A percentile compares a stretch with the other conserved stretches of the same genome.
Conservation (phyloP, 805 yeast genomes). For the Debaryomyces prosopidis region DNA sequence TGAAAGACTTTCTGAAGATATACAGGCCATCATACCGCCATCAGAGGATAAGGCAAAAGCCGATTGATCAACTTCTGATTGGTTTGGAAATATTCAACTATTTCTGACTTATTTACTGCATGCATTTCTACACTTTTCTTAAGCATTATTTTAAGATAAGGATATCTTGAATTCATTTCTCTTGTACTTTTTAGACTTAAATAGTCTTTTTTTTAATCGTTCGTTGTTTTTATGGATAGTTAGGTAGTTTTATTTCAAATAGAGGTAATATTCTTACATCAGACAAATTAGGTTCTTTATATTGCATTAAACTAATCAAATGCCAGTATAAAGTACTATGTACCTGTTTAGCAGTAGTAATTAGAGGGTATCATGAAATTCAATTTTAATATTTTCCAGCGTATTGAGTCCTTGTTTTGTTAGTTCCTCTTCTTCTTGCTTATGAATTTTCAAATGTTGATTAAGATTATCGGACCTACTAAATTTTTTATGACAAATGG, state of each 20-base stretch:
- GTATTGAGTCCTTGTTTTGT: background rate
- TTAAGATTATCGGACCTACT: conserved; percentile 44
- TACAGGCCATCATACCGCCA: background rate
- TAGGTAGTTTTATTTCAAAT: background rate
- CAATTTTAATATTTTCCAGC: background rate
- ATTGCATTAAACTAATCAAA: too few species aligned
- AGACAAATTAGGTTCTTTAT: too few species aligned
- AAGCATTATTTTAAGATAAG: background rate
- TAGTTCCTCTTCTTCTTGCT: conserved; percentile 22
- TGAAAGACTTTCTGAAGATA: conserved; percentile 5
- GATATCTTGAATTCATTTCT: background rate
- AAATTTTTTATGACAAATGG: conserved; percentile 61
- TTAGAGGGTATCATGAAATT: background rate
- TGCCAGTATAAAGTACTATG: too few species aligned
- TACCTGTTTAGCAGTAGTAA: too few species aligned
- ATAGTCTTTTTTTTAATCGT: background rate
- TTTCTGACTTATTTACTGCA: background rate
- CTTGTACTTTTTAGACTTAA: background rate
- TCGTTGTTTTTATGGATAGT: background rate
- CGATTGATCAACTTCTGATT: too few species aligned
- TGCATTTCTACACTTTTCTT: too few species aligned
- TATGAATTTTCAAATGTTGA: conserved; percentile 59
- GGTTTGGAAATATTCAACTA: too few species aligned
- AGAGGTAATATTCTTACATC: background rate
- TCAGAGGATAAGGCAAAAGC: too few species aligned